Conservation (phyloP, 176 grass and related monocot species). For the Oryza coarctata region DNA sequence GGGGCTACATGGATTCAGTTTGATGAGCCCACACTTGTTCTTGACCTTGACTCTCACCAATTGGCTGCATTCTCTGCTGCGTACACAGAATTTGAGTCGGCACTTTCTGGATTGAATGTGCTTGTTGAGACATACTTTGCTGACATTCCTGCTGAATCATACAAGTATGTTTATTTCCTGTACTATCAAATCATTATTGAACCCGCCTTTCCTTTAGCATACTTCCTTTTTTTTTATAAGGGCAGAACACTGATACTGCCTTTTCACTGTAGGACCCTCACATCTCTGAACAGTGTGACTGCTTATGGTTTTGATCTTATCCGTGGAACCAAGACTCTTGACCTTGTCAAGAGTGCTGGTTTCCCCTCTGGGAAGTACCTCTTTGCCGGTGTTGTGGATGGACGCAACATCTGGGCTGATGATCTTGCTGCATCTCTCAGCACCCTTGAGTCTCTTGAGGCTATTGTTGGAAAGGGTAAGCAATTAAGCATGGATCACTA, state of each 20-base stretch:
- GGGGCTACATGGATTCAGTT: conserved; percentile 95
- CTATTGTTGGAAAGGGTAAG: conserved; percentile 86
- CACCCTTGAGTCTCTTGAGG: conserved; percentile 70
- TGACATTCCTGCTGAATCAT: conserved; percentile 73
- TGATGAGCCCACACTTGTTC: conserved; percentile 88
- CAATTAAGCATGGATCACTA: conserved; percentile 39
- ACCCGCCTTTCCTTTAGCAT: background rate
- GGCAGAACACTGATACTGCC: background rate
- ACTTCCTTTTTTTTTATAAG: background rate
- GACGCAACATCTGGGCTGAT: conserved; percentile 95
- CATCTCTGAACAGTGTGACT: conserved; percentile 65
- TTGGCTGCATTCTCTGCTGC: conserved; percentile 75
- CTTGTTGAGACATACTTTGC: conserved; percentile 93
- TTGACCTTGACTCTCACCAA: conserved; percentile 73
- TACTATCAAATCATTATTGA: conserved; percentile 14
- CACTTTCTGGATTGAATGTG: conserved; percentile 71
- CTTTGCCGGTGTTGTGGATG: conserved; percentile 95
- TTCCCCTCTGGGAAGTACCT: conserved; percentile 89
- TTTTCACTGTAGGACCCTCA: conserved; percentile 64
- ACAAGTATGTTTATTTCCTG: conserved; percentile 57
- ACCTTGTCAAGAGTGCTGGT: conserved; percentile 67
- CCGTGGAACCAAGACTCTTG: conserved; percentile 79
- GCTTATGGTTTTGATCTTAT: conserved; percentile 90
- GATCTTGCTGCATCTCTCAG: conserved; percentile 76
- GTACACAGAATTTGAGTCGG: conserved; percentile 65